phyloP scores from a whole-genome alignment of 2,329 filamentous ascomycete genomes.

The Aureobasidium melanogenum region DNA sequence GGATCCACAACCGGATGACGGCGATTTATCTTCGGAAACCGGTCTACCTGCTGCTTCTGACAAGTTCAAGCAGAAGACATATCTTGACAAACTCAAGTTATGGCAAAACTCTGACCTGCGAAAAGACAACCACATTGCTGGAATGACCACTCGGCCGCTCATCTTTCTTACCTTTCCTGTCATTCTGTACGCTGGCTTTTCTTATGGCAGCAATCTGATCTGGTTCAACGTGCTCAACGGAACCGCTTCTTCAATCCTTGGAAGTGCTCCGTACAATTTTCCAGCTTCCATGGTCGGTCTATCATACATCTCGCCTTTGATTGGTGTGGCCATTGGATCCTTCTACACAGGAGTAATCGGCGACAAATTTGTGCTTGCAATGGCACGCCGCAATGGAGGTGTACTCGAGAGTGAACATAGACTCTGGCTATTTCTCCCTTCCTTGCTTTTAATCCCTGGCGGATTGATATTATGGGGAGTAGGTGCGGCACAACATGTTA shows the following conservation, averaged over 20 bases:
- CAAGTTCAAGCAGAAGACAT: constrained; percentile 21
- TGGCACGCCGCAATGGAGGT: constrained; percentile 31
- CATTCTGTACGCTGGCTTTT: constrained; percentile 32
- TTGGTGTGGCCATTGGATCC: constrained; percentile 29
- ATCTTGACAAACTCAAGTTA: constrained; percentile 26
- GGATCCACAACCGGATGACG: not conserved
- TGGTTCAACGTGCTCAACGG: constrained; percentile 38
- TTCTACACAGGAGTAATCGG: constrained; percentile 29
- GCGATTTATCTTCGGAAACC: not conserved
- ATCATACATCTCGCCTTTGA: constrained; percentile 27
- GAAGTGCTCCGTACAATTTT: constrained; percentile 31
- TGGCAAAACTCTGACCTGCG: constrained; percentile 22
- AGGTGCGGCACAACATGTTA: constrained; percentile 34
- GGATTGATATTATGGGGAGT: constrained; percentile 44
- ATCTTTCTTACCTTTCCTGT: constrained; percentile 28
- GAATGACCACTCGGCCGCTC: constrained; percentile 22
- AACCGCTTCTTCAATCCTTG: constrained; percentile 32
- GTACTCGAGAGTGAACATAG: constrained; percentile 33
- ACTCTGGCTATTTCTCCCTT: constrained; percentile 31
- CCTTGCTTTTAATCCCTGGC: constrained; percentile 34
- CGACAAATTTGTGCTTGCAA: constrained; percentile 25
- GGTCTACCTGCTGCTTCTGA: not conserved
- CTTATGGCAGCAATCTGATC: constrained; percentile 30
- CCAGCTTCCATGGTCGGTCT: constrained; percentile 30
- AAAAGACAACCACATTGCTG: constrained; percentile 23